Percentiles rank a stretch among this genome's conserved stretches.
phyloP scores from a whole-genome alignment of 768 basidiomycete genomes.

The Tulasnella sp. region DNA sequence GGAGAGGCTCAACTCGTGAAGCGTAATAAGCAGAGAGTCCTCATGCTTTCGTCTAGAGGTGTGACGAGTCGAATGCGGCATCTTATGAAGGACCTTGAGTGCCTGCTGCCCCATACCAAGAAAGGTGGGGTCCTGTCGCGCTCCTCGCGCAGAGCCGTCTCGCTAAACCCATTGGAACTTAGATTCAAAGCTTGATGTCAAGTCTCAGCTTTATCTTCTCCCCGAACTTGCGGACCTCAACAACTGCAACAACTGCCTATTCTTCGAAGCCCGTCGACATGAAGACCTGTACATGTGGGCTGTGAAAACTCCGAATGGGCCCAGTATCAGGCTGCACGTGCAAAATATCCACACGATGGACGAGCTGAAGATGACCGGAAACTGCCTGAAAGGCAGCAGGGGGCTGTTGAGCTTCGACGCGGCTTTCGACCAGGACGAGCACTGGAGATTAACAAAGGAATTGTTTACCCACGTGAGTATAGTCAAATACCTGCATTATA shows the following conservation, averaged over 20 bases:
- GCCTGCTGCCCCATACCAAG: constrained; percentile 86
- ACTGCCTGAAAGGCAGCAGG: constrained; percentile 91
- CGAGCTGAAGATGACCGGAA: constrained; percentile 98
- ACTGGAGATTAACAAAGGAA: constrained; percentile 83
- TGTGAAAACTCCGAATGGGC: constrained; percentile 93
- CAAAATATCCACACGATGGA: constrained; percentile 99
- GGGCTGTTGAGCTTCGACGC: constrained; percentile 90
- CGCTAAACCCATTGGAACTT: not conserved
- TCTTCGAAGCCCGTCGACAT: constrained; percentile 93
- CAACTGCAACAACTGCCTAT: constrained; percentile 95
- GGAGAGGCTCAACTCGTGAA: constrained; percentile 39
- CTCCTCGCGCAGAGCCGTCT: not conserved
- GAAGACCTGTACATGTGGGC: constrained; percentile 97
- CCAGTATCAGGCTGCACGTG: constrained; percentile 94
- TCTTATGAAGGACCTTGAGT: constrained; percentile 89
- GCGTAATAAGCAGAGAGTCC: constrained; percentile 91
- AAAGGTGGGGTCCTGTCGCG: constrained; percentile 55
- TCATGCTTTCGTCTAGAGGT: constrained; percentile 87
- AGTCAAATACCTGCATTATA: not conserved
- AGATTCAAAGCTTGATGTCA: constrained; percentile 98
- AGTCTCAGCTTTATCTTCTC: constrained; percentile 82
- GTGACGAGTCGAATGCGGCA: constrained; percentile 96
- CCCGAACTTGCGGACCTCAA: constrained; percentile 96
- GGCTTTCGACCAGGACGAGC: constrained; percentile 80
- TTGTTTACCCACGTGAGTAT: constrained; percentile 74